phyloP scores from a whole-genome alignment of 1,284 basidiomycete species.

The Ceratorhiza oryzae-sativae region DNA sequence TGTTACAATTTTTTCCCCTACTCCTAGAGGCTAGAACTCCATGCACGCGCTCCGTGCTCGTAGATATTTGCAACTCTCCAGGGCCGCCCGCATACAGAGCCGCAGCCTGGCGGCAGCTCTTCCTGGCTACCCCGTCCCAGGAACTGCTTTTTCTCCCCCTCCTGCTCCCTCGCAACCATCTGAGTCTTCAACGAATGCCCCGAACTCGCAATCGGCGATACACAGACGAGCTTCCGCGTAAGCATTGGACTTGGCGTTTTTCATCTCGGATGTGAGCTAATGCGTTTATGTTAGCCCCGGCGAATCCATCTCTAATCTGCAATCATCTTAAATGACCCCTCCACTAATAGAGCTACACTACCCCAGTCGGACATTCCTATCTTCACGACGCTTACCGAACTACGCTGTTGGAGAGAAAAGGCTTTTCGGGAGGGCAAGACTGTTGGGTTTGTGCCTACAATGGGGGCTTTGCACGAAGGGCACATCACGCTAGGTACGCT shows the following conservation, averaged over 20 bases:
- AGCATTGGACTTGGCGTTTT: not conserved
- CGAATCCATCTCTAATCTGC: not conserved
- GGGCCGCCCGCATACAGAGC: not conserved
- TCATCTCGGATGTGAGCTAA: not conserved
- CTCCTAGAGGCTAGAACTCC: not conserved
- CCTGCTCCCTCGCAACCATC: not conserved
- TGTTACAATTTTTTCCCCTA: not conserved
- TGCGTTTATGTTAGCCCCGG: not conserved
- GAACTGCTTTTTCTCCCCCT: slow-evolving; percentile 31
- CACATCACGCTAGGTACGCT: slow-evolving; percentile 85
- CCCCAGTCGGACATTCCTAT: slow-evolving; percentile 72
- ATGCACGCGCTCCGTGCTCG: slow-evolving; percentile 6
- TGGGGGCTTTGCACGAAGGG: slow-evolving; percentile 96
- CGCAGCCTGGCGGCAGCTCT: slow-evolving; percentile 5
- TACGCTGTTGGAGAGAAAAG: slow-evolving; percentile 77
- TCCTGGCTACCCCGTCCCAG: slow-evolving; percentile 27
- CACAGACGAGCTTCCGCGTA: not conserved
- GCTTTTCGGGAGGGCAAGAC: slow-evolving; percentile 67
- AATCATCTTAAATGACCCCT: not conserved
- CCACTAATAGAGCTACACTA: slow-evolving; percentile 45
- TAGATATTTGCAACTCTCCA: not conserved
- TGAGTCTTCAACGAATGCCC: not conserved
- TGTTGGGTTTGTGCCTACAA: slow-evolving; percentile 94
- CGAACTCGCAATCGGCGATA: not conserved
- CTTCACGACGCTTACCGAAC: slow-evolving; percentile 72